These are phyloP conservation scores for Eutrema japonicum DNA, from an alignment of 345 rosid species.

Conservation along the genomic window DNA sequence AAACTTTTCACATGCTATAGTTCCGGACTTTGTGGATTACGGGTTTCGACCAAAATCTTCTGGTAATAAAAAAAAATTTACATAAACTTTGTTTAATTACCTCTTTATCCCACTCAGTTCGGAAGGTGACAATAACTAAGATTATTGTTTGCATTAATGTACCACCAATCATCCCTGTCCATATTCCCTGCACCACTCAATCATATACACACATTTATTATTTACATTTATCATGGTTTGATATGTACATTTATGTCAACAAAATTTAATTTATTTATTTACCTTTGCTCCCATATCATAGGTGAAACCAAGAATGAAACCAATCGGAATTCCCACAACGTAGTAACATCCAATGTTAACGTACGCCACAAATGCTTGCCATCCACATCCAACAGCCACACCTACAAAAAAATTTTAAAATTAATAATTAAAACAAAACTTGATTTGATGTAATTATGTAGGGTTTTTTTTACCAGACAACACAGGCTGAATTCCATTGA, in stretches of 20 bases:
- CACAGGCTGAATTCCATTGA: slow-evolving; percentile 56
- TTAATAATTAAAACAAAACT: neutral
- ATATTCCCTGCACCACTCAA: slow-evolving; percentile 53
- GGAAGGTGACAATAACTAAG: slow-evolving; percentile 51
- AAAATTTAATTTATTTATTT: neutral
- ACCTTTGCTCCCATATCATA: slow-evolving; percentile 66
- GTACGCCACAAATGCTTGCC: slow-evolving; percentile 89
- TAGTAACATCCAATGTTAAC: slow-evolving; percentile 80
- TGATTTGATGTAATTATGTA: neutral
- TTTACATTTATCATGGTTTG: neutral
- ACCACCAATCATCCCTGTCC: slow-evolving; percentile 77
- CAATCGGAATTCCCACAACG: slow-evolving; percentile 64
- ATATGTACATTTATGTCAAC: neutral
- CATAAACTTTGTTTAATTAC: slow-evolving; percentile 22
- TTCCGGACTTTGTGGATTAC: too few relatives aligned
- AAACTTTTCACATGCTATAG: neutral
- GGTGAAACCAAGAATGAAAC: slow-evolving; percentile 61
- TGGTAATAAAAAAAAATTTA: too few relatives aligned
- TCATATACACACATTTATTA: slow-evolving; percentile 17
- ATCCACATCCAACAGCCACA: slow-evolving; percentile 84
- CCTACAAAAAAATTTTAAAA: slow-evolving; percentile 36
- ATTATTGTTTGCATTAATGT: slow-evolving; percentile 61
- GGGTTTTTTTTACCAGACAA: slow-evolving; percentile 54
- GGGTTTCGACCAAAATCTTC: too few relatives aligned
- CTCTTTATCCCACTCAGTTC: slow-evolving; percentile 71